Evolutionary conservation across 164 flowering plant genomes (phyloP), one percentile per base, ranked within the genome.

Genomic region (Vitis labrusca): DNA sequence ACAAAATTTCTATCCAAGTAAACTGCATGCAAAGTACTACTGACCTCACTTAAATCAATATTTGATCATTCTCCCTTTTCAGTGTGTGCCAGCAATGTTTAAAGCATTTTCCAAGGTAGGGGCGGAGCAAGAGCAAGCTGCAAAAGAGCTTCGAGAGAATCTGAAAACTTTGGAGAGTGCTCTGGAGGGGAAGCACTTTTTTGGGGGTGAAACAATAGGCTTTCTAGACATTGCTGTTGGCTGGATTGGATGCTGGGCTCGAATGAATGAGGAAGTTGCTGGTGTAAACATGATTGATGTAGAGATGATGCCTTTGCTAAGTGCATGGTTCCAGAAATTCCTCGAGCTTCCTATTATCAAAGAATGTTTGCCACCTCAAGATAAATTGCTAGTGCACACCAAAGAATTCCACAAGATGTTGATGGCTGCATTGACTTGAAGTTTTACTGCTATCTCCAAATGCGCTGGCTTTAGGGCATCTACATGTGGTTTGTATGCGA

Each of bases 171-270:
- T 73, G 17, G 77, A 75, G 50, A 66, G 58, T 23, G 84, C 66
- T 9, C 66, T 79, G 0, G 57, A 50, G 14, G 76, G 71, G 51
- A 71, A 71, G 56, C 59, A 14, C 19, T 76, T 71, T 53, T 69
- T 76, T 64, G 76, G 80, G 50, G 78, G 77, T 13, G 77, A 73
- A 57, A 75, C 64, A 47, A 71, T 78, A 47, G 72, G 76, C 12
- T 67, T 66, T 57, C 59, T 65, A 60, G 79, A 73, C 61, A 62
- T 74, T 52, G 81, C 77, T 11, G 65, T 32, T 47, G 81, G 79
- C 27, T 79, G 79, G 79, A 37, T 79, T 50, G 70, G 76, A 44
- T 23, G 32, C 50, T 74, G 77, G 78, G 72, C 47, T 47, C 27
- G 75, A 50, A 61, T 77, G 0, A 47, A 11, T 0, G 73, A 79